Conservation (phyloP, 768 basidiomycete species). For the Lactarius hatsudake region DNA sequence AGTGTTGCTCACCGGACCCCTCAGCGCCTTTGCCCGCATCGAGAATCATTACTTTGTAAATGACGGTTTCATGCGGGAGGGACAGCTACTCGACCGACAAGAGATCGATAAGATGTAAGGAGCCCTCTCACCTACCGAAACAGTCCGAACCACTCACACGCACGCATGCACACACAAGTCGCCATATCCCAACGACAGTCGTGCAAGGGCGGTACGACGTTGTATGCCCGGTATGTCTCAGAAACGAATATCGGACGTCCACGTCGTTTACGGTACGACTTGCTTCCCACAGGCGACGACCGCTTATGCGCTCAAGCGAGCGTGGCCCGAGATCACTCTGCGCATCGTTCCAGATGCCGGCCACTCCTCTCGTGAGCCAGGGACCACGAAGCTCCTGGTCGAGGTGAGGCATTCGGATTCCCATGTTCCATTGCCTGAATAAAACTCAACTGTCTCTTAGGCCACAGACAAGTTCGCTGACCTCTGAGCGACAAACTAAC, state of each 20-base stretch:
- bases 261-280: background rate
- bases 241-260: slow-evolving; percentile 26
- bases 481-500: slow-evolving; percentile 27
- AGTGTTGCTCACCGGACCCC: background rate
- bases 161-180: slow-evolving; percentile 43
- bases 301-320: slow-evolving; percentile 78
- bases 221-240: slow-evolving; percentile 65
- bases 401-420: slow-evolving; percentile 47
- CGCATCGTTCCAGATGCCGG: slow-evolving; percentile 83
- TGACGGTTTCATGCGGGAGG: slow-evolving; percentile 86
- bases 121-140: background rate
- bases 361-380: slow-evolving; percentile 76
- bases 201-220: slow-evolving; percentile 89
- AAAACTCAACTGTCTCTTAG: slow-evolving; percentile 31
- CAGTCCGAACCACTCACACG: slow-evolving; percentile 9
- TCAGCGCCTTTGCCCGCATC: slow-evolving; percentile 80
- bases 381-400: slow-evolving; percentile 65
- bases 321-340: slow-evolving; percentile 75
- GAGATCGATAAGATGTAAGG: slow-evolving; percentile 82
- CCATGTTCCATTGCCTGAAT: background rate
- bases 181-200: slow-evolving; percentile 80
- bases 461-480: slow-evolving; percentile 47
- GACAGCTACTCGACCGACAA: slow-evolving; percentile 80
- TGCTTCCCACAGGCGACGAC: slow-evolving; percentile 57
- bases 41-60: slow-evolving; percentile 93